Conservation (phyloP, 2,329 filamentous ascomycete species). For the Pseudogymnoascus verrucosus region DNA sequence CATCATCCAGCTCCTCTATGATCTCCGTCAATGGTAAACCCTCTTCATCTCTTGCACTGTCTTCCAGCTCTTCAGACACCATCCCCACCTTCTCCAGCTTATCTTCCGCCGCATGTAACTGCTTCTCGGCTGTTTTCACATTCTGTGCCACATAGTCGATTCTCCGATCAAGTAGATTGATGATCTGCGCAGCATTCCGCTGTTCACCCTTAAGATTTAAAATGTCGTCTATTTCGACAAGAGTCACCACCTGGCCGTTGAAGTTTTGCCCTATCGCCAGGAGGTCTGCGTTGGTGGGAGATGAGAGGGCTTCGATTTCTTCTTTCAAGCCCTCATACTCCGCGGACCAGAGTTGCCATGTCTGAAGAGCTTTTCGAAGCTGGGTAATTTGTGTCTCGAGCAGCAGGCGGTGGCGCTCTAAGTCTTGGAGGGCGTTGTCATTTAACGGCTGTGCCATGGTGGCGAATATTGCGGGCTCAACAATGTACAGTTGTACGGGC, state of each 20-base stretch:
- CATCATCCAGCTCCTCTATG: slow-evolving; percentile 81
- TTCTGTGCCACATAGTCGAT: slow-evolving; percentile 88
- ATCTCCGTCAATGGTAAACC: slow-evolving; percentile 82
- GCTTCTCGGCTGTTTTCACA: slow-evolving; percentile 62
- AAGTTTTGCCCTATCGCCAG: slow-evolving; percentile 43
- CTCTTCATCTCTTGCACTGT: slow-evolving; percentile 56
- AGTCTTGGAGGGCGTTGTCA: slow-evolving; percentile 33
- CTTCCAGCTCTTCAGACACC: slow-evolving; percentile 50
- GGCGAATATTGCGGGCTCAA: neutral
- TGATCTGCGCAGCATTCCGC: slow-evolving; percentile 54
- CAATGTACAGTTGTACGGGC: neutral
- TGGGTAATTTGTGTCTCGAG: slow-evolving; percentile 70
- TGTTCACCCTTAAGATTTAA: slow-evolving; percentile 30
- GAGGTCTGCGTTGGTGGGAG: slow-evolving; percentile 36
- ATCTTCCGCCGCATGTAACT: slow-evolving; percentile 57
- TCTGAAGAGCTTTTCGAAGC: slow-evolving; percentile 66
- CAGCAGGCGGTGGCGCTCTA: slow-evolving; percentile 66
- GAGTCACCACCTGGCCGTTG: slow-evolving; percentile 55
- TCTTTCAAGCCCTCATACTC: slow-evolving; percentile 88
- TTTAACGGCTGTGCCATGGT: slow-evolving; percentile 24
- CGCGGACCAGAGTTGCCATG: slow-evolving; percentile 86
- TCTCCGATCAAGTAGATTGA: slow-evolving; percentile 61
- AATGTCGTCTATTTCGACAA: slow-evolving; percentile 47
- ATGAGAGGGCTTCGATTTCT: slow-evolving; percentile 53
- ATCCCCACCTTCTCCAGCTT: slow-evolving; percentile 58